Conservation (phyloP, 805 yeast genomes). For the Ogataea naganishii region DNA sequence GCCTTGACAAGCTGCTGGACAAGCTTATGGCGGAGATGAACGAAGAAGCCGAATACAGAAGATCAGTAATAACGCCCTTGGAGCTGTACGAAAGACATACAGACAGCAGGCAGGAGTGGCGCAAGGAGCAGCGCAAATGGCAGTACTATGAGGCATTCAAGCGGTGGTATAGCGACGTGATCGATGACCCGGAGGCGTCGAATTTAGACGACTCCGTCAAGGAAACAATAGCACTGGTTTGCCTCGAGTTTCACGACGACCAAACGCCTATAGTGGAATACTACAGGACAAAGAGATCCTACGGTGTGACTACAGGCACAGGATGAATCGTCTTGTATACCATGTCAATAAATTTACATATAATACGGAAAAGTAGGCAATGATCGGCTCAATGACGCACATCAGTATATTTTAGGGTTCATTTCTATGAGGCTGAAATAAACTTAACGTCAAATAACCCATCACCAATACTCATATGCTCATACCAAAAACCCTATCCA, state of each 20-base stretch:
- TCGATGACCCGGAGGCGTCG: constrained; percentile 9
- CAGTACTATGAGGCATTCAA: constrained; percentile 22
- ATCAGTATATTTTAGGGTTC: no score
- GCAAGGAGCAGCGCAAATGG: constrained; percentile 7
- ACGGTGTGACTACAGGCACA: no score
- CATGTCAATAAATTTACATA: no score
- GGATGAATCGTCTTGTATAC: no score
- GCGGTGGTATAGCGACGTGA: constrained; percentile 15
- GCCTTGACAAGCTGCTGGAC: constrained; percentile 18
- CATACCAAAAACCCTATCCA: constrained; percentile 49
- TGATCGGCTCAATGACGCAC: no score
- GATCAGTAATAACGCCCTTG: constrained; percentile 17
- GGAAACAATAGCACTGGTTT: constrained; percentile 15
- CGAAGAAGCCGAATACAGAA: constrained; percentile 17
- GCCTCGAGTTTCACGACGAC: constrained; percentile 16
- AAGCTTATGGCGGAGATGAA: constrained; percentile 19
- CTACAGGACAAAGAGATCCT: no score
- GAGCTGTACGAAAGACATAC: constrained; percentile 17
- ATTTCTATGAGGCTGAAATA: no score
- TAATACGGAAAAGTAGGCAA: no score
- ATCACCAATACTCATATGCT: not conserved
- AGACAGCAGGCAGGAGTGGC: constrained; percentile 17
- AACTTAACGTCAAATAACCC: no score
- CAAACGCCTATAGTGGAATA: constrained; percentile 12
- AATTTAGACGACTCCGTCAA: constrained; percentile 4